Conservation (phyloP, 139 green algal species). For the Chlamydomonas applanata region DNA sequence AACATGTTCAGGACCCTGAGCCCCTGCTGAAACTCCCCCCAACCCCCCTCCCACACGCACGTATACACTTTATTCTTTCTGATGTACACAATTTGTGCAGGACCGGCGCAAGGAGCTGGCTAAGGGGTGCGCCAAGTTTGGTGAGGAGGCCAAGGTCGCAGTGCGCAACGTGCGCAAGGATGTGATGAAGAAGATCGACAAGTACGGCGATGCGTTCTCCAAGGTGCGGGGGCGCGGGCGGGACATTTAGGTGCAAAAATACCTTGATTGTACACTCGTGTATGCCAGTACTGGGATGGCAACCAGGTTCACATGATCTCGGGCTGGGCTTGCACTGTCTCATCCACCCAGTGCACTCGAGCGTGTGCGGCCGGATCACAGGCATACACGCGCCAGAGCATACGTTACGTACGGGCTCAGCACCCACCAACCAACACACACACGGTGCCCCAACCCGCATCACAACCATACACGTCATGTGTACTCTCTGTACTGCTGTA, state of each 20-base stretch:
- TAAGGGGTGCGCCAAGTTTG: conserved; percentile 82
- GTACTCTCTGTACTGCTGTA: background rate
- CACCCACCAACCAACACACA: too few relatives aligned
- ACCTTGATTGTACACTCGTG: too few relatives aligned
- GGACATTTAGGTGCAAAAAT: too few relatives aligned
- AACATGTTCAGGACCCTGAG: background rate
- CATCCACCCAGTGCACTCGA: too few relatives aligned
- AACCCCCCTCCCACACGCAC: too few relatives aligned
- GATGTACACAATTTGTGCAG: conserved; percentile 39
- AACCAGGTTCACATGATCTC: too few relatives aligned
- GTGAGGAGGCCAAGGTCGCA: conserved; percentile 93
- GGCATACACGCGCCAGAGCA: too few relatives aligned
- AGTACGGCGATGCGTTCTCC: conserved; percentile 31
- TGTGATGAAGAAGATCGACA: conserved; percentile 80
- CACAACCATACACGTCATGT: background rate
- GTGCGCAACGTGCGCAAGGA: conserved; percentile 91
- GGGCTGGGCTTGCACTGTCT: too few relatives aligned
- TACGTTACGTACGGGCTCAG: too few relatives aligned
- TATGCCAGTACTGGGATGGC: too few relatives aligned
- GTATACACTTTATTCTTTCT: background rate
- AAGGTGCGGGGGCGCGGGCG: conserved; percentile 6
- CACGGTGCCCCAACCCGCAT: background rate
- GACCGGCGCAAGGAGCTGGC: conserved; percentile 91
- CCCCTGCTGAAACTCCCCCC: background rate
- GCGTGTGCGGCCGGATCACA: too few relatives aligned